Conservation (phyloP, 2,329 filamentous ascomycete species). For the Epichloe festucae region DNA sequence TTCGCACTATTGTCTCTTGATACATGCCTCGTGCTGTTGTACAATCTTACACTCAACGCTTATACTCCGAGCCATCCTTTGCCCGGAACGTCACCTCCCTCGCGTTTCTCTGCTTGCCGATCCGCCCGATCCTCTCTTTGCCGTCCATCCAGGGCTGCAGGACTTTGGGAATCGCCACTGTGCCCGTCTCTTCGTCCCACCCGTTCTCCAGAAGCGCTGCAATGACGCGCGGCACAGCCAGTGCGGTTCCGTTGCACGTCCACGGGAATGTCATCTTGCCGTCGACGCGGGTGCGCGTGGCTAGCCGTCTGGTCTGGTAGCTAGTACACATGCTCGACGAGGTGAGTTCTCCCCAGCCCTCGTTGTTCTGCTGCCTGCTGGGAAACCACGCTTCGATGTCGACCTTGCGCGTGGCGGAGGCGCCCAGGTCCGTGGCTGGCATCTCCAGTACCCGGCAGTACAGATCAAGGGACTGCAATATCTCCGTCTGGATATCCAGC, state of each 20-base stretch:
- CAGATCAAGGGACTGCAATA: slow-evolving; percentile 63
- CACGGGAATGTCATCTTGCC: slow-evolving; percentile 59
- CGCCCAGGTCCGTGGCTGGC: slow-evolving; percentile 79
- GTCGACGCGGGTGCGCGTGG: slow-evolving; percentile 53
- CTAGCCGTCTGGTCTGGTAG: slow-evolving; percentile 77
- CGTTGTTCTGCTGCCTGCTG: slow-evolving; percentile 43
- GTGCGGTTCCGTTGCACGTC: slow-evolving; percentile 86
- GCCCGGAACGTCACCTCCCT: slow-evolving; percentile 1
- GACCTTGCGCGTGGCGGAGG: slow-evolving; percentile 72
- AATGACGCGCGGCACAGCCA: slow-evolving; percentile 80
- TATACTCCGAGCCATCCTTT: not conserved
- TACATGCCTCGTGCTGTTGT: too few relatives aligned
- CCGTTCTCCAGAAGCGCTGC: slow-evolving; percentile 84
- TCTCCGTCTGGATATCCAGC: slow-evolving; percentile 73
- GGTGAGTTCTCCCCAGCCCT: slow-evolving; percentile 87
- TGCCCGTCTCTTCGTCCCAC: slow-evolving; percentile 59
- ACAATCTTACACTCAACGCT: too few relatives aligned
- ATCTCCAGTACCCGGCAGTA: slow-evolving; percentile 87
- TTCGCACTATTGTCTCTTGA: too few relatives aligned
- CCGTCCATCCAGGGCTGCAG: slow-evolving; percentile 78
- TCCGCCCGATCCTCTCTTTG: slow-evolving; percentile 44
- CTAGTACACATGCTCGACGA: slow-evolving; percentile 86
- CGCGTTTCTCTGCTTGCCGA: slow-evolving; percentile 13
- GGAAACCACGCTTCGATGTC: slow-evolving; percentile 96
- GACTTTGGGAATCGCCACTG: slow-evolving; percentile 65